Conservation (phyloP, 441 rosid species). For the Macaranga tanarius region DNA sequence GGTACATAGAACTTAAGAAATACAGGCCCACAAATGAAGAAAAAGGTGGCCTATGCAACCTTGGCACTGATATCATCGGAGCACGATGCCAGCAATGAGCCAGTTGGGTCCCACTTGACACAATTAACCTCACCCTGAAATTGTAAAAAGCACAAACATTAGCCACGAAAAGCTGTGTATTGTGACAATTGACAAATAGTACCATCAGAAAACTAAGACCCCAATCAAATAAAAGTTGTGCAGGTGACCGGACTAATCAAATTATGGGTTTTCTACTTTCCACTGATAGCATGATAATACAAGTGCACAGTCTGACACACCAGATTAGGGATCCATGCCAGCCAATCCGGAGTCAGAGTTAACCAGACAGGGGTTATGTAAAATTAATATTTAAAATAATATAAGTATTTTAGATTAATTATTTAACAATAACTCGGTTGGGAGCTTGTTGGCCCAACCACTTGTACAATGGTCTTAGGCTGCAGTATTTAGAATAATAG, state of each 20-base stretch:
- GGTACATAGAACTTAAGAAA: conserved; percentile 1
- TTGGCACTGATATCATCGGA: conserved; percentile 95
- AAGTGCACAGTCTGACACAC: neutral
- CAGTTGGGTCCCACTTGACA: conserved; percentile 99
- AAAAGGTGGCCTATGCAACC: conserved; percentile 40
- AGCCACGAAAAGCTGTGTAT: neutral
- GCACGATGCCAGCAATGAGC: conserved; percentile 88
- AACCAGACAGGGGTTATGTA: neutral
- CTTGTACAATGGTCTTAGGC: neutral
- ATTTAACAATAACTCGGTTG: neutral
- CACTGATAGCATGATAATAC: neutral
- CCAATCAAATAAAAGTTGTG: neutral
- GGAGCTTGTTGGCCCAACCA: no score
- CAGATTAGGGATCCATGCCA: neutral
- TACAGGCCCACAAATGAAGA: conserved; percentile 4
- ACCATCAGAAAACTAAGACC: neutral
- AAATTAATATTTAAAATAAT: neutral
- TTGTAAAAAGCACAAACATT: conserved; percentile 13
- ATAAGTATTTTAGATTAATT: neutral
- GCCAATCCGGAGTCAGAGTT: conserved; percentile 7
- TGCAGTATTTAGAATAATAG: no score
- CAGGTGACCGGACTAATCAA: neutral
- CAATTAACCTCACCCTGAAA: conserved; percentile 96
- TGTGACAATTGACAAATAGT: neutral
- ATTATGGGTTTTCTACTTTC: neutral